Evolutionary conservation across 208 protist species (phyloP).

Genomic region (Leptomonas pyrrhocoris): DNA sequence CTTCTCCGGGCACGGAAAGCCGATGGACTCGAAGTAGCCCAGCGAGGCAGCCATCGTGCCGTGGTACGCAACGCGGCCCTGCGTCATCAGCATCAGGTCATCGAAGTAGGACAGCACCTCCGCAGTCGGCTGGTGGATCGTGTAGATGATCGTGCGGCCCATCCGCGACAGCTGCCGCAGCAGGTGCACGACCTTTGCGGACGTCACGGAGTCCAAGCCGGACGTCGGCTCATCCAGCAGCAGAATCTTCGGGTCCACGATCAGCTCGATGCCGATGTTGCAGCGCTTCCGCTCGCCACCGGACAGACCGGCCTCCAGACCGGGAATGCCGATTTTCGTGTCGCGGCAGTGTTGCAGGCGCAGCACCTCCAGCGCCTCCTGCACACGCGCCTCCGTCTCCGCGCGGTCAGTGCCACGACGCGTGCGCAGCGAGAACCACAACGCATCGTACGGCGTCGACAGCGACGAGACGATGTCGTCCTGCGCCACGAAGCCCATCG

Average conservation of each 20-base stretch:
- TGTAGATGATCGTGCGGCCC: constrained; percentile 91
- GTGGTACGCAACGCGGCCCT: constrained; percentile 84
- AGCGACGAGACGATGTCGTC: constrained; percentile 79
- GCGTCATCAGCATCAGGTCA: constrained; percentile 86
- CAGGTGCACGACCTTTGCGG: constrained; percentile 80
- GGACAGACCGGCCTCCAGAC: constrained; percentile 73
- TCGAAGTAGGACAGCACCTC: constrained; percentile 92
- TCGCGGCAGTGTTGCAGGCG: constrained; percentile 63
- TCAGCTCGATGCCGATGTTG: constrained; percentile 89
- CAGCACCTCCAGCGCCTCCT: constrained; percentile 72
- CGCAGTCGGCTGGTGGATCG: constrained; percentile 94
- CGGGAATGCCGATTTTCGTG: constrained; percentile 79
- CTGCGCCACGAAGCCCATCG: constrained; percentile 82
- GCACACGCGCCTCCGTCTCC: constrained; percentile 60
- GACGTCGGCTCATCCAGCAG: constrained; percentile 92
- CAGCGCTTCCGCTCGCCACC: constrained; percentile 90
- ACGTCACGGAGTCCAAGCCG: constrained; percentile 89
- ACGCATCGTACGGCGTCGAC: constrained; percentile 65
- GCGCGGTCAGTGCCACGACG: constrained; percentile 43
- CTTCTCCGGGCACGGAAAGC: constrained; percentile 62
- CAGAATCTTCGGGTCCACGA: constrained; percentile 84
- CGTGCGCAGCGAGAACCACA: constrained; percentile 82
- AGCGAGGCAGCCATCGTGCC: constrained; percentile 70
- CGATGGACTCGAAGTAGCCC: constrained; percentile 84
- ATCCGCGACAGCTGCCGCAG: constrained; percentile 71